Conservation (phyloP, 129 eudicot species). For the Saposhnikovia divaricata region DNA sequence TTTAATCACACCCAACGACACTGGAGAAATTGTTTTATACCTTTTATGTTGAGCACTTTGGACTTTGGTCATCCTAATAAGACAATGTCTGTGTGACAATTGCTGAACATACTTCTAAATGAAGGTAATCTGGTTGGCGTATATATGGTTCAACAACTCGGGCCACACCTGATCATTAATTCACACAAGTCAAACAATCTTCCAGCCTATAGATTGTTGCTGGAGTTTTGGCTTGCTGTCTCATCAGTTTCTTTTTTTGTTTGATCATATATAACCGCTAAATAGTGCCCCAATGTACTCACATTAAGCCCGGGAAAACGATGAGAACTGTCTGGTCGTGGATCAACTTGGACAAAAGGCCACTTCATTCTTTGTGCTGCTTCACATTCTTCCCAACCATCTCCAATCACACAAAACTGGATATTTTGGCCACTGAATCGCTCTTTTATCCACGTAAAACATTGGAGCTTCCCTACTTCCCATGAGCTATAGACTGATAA, state of each 20-base stretch:
- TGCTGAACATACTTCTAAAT: not conserved
- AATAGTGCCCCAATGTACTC: conserved; percentile 51
- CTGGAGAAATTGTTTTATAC: not conserved
- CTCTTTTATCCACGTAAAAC: conserved; percentile 72
- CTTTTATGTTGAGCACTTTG: not conserved
- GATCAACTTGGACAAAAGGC: conserved; percentile 87
- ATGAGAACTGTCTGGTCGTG: conserved; percentile 44
- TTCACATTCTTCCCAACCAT: conserved; percentile 96
- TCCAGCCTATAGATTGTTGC: not conserved
- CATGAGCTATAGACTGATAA: conserved; percentile 87
- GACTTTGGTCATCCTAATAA: not conserved
- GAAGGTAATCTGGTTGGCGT: not conserved
- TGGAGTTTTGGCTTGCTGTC: not conserved
- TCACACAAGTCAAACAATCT: not conserved
- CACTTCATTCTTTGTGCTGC: conserved; percentile 79
- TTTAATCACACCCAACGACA: not conserved
- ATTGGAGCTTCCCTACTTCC: conserved; percentile 82
- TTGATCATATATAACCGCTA: conserved; percentile 56
- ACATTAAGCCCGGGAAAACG: conserved; percentile 74
- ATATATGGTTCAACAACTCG: not conserved
- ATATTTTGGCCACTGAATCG: conserved; percentile 62
- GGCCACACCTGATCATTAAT: not conserved
- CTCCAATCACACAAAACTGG: conserved; percentile 83
- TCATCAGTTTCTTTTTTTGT: conserved; percentile 25
- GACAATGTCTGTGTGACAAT: not conserved